Base-by-base conservation (phyloP, 1,284 basidiomycete species). In the Leccinum proximum region DNA sequence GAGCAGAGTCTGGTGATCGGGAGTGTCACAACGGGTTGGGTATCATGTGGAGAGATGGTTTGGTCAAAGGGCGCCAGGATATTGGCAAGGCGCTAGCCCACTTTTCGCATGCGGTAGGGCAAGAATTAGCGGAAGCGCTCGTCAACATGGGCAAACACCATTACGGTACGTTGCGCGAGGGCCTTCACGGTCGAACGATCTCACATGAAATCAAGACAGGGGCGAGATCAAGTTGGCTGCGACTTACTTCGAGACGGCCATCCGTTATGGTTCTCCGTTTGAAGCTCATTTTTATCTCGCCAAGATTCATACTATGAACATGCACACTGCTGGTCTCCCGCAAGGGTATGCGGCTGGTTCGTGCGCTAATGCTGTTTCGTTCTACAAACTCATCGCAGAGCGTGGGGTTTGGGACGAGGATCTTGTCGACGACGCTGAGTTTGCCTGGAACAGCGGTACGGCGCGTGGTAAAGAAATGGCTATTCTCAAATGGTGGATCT, bases 271-370 rank as follows among this genome's bases (percentile, higher is more conserved):
- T 4, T 95, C 94, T 6, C 91, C 91, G 0, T 95, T 96, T 67
- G 95, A 98, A 74, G 91, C 94, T 1, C 96, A 93, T 77, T 96
- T 95, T 78, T 94, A 96, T 71, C 84, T 97, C 5, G 95, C 92
- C 7, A 84, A 87, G 67, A 87, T 97, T 38, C 87, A 96, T 68
- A 82, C 88, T 11, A 70, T 80, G 26, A 77, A 75, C 81, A 87
- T 68, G 85, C 88, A 7, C 10, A 60, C 74, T 48, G 72, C 79
- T 10, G 74, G 73, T 11, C 73, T 83, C 2, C 79, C 81, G 4
- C 68, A 79, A 5, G 81, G 84, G 62, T 76, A 84, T 26, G 81
- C 81, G 6, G 84, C 86, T 1, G 86, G 87, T 62, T 87, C 89
- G 3, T 97, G 96, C 70, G 87, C 93, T 1, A 87, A 93, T 69